Evolutionary conservation across 805 yeast genomes (phyloP), one percentile per base, ranked within the genome.

Genomic region (Starmerella ratchasimensis): DNA sequence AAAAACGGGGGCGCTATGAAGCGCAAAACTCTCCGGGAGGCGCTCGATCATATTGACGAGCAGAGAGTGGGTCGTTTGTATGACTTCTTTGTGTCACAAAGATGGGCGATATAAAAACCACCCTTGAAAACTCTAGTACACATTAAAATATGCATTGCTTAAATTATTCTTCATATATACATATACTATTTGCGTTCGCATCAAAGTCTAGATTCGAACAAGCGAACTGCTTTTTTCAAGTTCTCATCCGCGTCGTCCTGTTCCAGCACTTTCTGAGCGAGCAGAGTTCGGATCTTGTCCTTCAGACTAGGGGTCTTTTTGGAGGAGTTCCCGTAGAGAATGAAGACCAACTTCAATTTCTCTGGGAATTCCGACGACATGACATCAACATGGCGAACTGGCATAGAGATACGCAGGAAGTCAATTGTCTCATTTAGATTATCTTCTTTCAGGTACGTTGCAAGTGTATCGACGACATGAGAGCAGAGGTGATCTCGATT

Each of bases 61-160:
- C 69, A 72, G 47, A 90, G 88, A 57, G 82, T 94, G 2, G 76
- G 81, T 19, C 75, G 78, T 56, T 79, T 90, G 35, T 90, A 80
- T 59, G 97, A 90, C 54, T 90, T 90, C 54, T 90, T 90, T 58
- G 81, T 80, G 43, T 74, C 76, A 42, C 95, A 90, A 68, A 80
- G 82, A 41, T 90, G 98, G 98, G 56, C 74, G 9, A 39, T 36
- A 4, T 44, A 27, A 15, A 8, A 14, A 8, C 29, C 5, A 1
- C 20, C 20, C 7, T 7, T 11, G 6, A 11, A 23, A 23, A 8
- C 25, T 9, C 25, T 23, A 23, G 8, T 9, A 11, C 11, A 23
- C 25, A 8, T 23, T 23, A 11, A 11, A 11, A 8, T 23, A 23
- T 11, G 8, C 8, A 23, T 11, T 9, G 10, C 25, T 9, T 23